phyloP scores from a whole-genome alignment of 2,329 filamentous ascomycete species.

The Atkinsonella texensis region DNA sequence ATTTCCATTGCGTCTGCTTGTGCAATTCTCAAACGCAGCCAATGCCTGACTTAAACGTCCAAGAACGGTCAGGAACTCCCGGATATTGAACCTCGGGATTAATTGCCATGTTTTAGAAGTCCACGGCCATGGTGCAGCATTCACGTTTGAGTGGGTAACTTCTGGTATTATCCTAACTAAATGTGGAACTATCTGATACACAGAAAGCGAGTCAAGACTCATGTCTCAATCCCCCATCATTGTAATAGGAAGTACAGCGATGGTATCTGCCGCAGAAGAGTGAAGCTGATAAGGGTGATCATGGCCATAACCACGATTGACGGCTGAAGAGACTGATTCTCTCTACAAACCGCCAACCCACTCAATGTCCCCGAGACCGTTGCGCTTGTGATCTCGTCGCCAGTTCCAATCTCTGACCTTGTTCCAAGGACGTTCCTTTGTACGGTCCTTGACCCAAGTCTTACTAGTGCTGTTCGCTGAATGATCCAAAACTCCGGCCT shows the following conservation, averaged over 20 bases:
- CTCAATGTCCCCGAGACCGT: constrained; percentile 70
- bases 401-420: constrained; percentile 49
- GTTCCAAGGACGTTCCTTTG: constrained; percentile 43
- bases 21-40: no score
- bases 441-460: constrained; percentile 30
- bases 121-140: no score
- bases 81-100: no score
- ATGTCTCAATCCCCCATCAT: constrained; percentile 17
- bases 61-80: no score
- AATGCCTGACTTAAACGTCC: no score
- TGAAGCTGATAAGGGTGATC: constrained; percentile 3
- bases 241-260: constrained; percentile 8
- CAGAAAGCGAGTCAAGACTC: constrained; percentile 50
- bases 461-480: constrained; percentile 24
- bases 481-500: constrained; percentile 37
- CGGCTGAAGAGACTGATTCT: constrained; percentile 29
- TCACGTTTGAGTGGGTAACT: constrained; percentile 48
- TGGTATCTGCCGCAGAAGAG: not conserved
- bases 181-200: constrained; percentile 41
- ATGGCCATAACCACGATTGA: constrained; percentile 50
- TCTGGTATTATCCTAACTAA: constrained; percentile 45
- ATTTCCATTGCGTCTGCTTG: no score
- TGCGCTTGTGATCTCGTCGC: constrained; percentile 45
- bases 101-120: no score
- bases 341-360: constrained; percentile 85